Percentiles rank a stretch among this genome's conserved stretches.
Conservation (phyloP, 2,329 filamentous ascomycete genomes). For the Colletotrichum truncatum region DNA sequence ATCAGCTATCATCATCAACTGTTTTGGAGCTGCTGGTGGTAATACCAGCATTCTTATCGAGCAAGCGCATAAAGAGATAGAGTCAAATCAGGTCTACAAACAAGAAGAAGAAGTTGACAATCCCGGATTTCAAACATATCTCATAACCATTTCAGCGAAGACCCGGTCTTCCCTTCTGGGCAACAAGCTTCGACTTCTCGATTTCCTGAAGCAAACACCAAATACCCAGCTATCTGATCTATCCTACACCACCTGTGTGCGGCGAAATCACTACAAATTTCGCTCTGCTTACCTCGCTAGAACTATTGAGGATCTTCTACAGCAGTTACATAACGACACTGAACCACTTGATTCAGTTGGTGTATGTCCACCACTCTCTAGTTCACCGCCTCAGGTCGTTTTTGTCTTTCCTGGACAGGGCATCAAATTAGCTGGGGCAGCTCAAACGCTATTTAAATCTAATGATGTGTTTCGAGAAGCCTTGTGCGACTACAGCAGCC, state of each 20-base stretch:
- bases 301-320: too few relatives aligned
- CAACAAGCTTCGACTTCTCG: background rate
- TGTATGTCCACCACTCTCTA: background rate
- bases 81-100: too few relatives aligned
- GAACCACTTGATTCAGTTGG: too few relatives aligned
- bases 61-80: conserved; percentile 50
- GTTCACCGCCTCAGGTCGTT: background rate
- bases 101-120: too few relatives aligned
- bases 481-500: background rate
- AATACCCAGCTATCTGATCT: background rate
- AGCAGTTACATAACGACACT: too few relatives aligned
- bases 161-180: background rate
- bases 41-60: conserved; percentile 63
- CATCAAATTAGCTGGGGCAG: background rate
- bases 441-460: background rate
- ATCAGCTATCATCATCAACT: conserved; percentile 52
- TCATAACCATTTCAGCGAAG: background rate
- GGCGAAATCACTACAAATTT: background rate
- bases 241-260: background rate
- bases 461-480: background rate
- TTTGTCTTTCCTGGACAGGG: background rate
- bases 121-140: too few relatives aligned
- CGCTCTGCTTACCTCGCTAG: background rate
- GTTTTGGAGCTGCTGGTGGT: conserved; percentile 65
- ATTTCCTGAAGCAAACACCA: background rate